These are phyloP conservation scores for Penicillium sclerotiorum DNA, from an alignment of 2,329 filamentous ascomycete genomes.

Conservation along the genomic window DNA sequence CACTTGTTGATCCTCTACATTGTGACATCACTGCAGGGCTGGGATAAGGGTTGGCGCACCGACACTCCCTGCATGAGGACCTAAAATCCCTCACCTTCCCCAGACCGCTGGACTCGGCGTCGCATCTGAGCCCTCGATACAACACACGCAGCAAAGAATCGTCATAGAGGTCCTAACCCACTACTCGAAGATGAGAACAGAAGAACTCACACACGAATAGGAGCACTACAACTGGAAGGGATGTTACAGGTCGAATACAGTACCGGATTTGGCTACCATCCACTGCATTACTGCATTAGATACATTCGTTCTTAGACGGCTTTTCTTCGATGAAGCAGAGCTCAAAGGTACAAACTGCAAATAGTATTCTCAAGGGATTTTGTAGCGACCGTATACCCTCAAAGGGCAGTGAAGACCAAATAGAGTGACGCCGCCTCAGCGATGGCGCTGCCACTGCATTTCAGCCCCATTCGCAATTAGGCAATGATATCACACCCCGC, in stretches of 20 bases:
- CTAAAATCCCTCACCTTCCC: neutral
- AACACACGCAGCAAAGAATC: neutral
- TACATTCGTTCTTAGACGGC: too few species aligned
- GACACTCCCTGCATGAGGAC: neutral
- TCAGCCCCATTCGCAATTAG: neutral
- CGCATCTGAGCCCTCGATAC: neutral
- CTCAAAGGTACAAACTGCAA: too few species aligned
- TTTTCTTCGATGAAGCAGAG: too few species aligned
- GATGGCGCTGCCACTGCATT: constrained; percentile 1
- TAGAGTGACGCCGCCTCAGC: constrained; percentile 6
- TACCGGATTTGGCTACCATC: too few species aligned
- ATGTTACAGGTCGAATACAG: too few species aligned
- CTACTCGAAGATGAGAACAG: too few species aligned
- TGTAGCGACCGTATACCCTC: neutral
- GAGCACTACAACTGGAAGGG: neutral
- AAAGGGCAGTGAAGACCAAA: constrained; percentile 1
- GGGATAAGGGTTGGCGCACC: neutral
- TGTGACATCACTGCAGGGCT: neutral
- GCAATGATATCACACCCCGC: constrained; percentile 9
- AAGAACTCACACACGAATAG: neutral
- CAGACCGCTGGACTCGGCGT: neutral
- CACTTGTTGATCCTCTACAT: neutral
- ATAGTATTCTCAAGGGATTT: neutral
- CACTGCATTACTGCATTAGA: too few species aligned
- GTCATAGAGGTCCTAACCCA: constrained; percentile 2